These are phyloP conservation scores for Mimosa bimucronata DNA, from an alignment of 306 rosid genomes.

Conservation along the genomic window DNA sequence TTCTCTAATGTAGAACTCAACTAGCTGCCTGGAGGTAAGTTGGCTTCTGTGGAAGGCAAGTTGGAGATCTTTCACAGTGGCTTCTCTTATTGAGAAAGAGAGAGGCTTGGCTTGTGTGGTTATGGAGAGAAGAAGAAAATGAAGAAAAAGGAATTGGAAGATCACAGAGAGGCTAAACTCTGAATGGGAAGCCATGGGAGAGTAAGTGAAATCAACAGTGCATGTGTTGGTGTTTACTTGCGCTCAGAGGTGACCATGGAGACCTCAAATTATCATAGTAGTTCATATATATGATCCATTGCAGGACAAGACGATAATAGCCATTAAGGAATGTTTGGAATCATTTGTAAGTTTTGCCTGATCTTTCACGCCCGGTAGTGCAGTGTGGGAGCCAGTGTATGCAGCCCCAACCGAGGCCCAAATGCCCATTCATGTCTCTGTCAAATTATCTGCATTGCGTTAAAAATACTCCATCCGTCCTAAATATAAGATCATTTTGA, in stretches of 20 bases:
- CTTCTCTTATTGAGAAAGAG: conserved; percentile 55
- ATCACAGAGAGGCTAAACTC: not conserved
- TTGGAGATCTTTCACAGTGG: conserved; percentile 57
- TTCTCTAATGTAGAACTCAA: conserved; percentile 56
- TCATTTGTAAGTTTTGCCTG: not conserved
- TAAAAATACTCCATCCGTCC: too few relatives aligned
- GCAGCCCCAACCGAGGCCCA: not conserved
- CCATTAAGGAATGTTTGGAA: not conserved
- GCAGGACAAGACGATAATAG: too few relatives aligned
- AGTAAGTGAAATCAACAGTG: not conserved
- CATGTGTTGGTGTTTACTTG: not conserved
- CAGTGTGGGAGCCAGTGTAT: not conserved
- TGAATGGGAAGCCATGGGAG: conserved; percentile 36
- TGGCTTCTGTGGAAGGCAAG: conserved; percentile 50
- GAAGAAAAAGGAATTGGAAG: conserved; percentile 16
- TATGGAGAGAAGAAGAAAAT: not conserved
- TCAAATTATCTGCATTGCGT: too few relatives aligned
- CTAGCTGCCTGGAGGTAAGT: conserved; percentile 62
- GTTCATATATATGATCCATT: too few relatives aligned
- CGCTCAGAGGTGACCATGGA: too few relatives aligned
- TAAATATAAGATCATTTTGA: too few relatives aligned
- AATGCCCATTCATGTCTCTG: not conserved
- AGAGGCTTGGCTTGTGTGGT: not conserved
- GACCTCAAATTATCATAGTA: too few relatives aligned
- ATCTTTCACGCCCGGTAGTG: not conserved